Conservation (phyloP, 352 stramenopile species). For the Globisporangium solare region DNA sequence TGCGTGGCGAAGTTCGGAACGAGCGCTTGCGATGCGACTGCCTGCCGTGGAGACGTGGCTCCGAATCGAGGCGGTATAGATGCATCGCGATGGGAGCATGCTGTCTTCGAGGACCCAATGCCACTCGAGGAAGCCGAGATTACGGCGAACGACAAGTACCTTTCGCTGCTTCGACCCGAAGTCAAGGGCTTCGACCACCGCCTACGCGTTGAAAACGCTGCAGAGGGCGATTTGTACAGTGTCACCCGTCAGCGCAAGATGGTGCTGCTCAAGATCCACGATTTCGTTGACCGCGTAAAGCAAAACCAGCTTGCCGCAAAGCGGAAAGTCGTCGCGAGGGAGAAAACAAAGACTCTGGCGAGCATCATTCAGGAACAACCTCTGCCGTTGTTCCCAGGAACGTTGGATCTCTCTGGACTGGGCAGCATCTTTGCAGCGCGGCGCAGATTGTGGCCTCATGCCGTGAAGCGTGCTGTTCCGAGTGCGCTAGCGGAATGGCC, state of each 20-base stretch:
- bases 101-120: conserved; percentile 60
- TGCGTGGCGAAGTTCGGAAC: conserved; percentile 37
- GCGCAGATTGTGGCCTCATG: conserved; percentile 43
- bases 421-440: conserved; percentile 45
- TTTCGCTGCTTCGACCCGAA: conserved; percentile 61
- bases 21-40: conserved; percentile 28
- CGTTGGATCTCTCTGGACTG: conserved; percentile 61
- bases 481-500: conserved; percentile 45
- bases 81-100: conserved; percentile 13
- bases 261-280: conserved; percentile 48
- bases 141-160: conserved; percentile 42
- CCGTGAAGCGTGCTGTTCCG: conserved; percentile 20
- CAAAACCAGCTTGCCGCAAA: conserved; percentile 21
- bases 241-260: conserved; percentile 42
- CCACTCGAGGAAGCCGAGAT: conserved; percentile 62
- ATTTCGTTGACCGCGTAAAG: conserved; percentile 59
- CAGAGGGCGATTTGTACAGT: conserved; percentile 26
- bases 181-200: conserved; percentile 50
- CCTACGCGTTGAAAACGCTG: conserved; percentile 38
- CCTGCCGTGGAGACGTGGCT: conserved; percentile 11
- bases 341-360: conserved; percentile 30
- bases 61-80: conserved; percentile 5
- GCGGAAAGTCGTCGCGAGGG: conserved; percentile 6
- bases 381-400: conserved; percentile 68
- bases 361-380: conserved; percentile 84